Evolutionary conservation across 2,329 filamentous ascomycete genomes (phyloP).

Genomic region (Clathrospora elynae): DNA sequence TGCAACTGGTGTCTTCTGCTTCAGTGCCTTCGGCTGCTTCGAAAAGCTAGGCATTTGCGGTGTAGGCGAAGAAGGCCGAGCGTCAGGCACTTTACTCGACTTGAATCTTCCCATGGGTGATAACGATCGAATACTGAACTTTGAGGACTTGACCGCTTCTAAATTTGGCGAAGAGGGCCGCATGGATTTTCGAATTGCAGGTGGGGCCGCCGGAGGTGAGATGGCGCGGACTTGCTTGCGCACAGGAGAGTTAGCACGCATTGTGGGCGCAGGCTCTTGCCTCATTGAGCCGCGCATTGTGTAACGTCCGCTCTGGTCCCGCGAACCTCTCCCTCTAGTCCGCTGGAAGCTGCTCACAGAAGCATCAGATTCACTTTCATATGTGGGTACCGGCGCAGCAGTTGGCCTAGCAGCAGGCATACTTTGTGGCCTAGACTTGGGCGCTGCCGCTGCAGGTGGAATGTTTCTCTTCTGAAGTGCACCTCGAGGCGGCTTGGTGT

Average conservation of each 20-base stretch:
- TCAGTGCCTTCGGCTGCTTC: slow-evolving; percentile 26
- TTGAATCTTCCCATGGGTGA: slow-evolving; percentile 67
- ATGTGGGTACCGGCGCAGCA: slow-evolving; percentile 32
- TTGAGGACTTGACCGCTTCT: slow-evolving; percentile 52
- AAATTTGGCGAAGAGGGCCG: slow-evolving; percentile 37
- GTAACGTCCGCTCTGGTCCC: slow-evolving; percentile 54
- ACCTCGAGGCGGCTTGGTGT: slow-evolving; percentile 38
- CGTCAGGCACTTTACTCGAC: slow-evolving; percentile 43
- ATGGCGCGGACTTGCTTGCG: slow-evolving; percentile 51
- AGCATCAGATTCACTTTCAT: slow-evolving; percentile 52
- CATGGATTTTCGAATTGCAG: slow-evolving; percentile 41
- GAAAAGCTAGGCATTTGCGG: slow-evolving; percentile 24
- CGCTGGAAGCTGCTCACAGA: slow-evolving; percentile 79
- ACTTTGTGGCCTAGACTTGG: slow-evolving; percentile 37
- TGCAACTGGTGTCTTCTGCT: slow-evolving; percentile 25
- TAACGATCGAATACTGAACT: slow-evolving; percentile 71
- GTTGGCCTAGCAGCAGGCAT: slow-evolving; percentile 24
- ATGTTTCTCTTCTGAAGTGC: slow-evolving; percentile 50
- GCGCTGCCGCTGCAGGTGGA: slow-evolving; percentile 28
- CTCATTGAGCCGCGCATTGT: slow-evolving; percentile 79
- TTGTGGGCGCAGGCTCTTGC: slow-evolving; percentile 34
- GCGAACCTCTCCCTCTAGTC: slow-evolving; percentile 47
- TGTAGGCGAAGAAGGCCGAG: slow-evolving; percentile 21
- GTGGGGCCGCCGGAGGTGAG: slow-evolving; percentile 39
- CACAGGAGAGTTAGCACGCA: slow-evolving; percentile 41